Evolutionary conservation across 257 asterid genomes (phyloP).

Genomic region (Solanum appendiculatum): DNA sequence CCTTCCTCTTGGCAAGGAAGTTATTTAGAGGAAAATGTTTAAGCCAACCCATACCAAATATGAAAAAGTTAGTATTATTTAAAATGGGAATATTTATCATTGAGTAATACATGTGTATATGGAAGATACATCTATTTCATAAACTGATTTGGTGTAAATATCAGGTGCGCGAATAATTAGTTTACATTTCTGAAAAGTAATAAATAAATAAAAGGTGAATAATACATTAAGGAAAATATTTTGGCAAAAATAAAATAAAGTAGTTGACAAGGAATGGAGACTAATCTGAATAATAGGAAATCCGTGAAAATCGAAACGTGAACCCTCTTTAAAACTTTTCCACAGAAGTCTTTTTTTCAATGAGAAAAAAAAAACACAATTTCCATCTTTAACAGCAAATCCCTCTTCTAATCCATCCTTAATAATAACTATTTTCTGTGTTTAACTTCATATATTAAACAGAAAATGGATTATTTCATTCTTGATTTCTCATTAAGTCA

Average conservation of each 20-base stretch:
- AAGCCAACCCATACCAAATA: not conserved
- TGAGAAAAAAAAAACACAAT: not conserved
- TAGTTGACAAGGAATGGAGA: not conserved
- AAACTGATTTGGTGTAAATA: too few species aligned
- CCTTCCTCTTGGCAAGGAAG: not conserved
- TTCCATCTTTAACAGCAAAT: not conserved
- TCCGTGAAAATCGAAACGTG: not conserved
- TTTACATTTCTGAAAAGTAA: not conserved
- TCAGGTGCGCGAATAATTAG: not conserved
- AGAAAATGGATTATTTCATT: not conserved
- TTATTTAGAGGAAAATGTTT: not conserved
- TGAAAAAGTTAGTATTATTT: not conserved
- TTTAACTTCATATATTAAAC: not conserved
- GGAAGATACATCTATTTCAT: too few species aligned
- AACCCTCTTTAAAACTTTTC: not conserved
- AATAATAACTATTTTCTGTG: not conserved
- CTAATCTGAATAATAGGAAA: not conserved
- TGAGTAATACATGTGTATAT: too few species aligned
- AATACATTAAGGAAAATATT: not conserved
- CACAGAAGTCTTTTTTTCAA: not conserved
- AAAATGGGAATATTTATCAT: not conserved
- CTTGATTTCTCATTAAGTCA: not conserved
- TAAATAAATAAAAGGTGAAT: not conserved
- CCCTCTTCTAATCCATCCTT: not conserved
- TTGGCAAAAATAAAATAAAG: not conserved